Evolutionary conservation across 192 early-diverging fungal genomes (phyloP), one percentile per base, ranked within the genome.

Genomic region (Coemansia guatemalensis): DNA sequence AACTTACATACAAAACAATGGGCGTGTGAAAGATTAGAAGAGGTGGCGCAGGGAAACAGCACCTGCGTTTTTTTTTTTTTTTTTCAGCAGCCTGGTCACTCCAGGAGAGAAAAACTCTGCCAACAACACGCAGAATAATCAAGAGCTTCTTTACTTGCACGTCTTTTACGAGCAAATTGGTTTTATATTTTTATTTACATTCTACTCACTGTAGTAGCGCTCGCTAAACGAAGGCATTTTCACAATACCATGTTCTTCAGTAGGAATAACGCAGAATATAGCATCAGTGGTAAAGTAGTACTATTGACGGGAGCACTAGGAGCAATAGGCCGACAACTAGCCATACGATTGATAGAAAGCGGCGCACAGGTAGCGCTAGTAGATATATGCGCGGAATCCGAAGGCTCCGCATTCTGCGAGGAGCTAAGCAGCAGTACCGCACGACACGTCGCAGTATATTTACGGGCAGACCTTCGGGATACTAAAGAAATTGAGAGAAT

Each of bases 241-340:
- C n/a, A n/a, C n/a, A n/a, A n/a, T n/a, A n/a, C n/a, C n/a, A 44
- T 44, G 39, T 44, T 44, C 14, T 44, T 44, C 39, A 44, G 39
- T 17, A 44, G 14, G 3, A 44, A 44, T 17, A 1, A 9, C 17
- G 9, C 3, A 14, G 14, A 60, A 8, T 70, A 75, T 29, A 62
- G 60, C 49, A 33, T 70, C 17, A 30, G 29, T 17, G 71, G 60
- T 17, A 70, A 74, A 41, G 71, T 74, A 2, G 71, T 59, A 8
- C 24, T 79, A 30, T 17, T 79, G n/a, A 79, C 76, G 0, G 76
- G 76, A 4, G 76, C 67, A 5, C 60, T 74, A 0, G 71, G 71
- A 1, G 76, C 71, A 12, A 74, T 80, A 7, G 77, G 77, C 5
- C 64, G 52, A 18, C 55, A 52, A 1, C 57, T 80, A 5, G 61